Evolutionary conservation across 805 yeast genomes (phyloP).

Genomic region (Candida ascalaphidarum): DNA sequence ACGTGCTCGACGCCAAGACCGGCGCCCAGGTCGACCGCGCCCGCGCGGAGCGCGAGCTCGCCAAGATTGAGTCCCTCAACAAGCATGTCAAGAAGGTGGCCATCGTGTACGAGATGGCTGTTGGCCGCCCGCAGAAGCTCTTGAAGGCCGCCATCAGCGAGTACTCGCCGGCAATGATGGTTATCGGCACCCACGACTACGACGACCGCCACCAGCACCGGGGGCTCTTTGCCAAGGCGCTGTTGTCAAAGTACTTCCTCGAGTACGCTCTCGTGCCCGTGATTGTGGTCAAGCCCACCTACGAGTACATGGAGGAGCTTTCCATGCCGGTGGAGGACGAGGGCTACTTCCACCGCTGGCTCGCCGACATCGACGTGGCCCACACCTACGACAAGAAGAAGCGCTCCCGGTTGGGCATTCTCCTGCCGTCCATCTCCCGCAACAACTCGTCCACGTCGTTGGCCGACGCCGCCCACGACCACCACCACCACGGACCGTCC

Average conservation of each 20-base stretch:
- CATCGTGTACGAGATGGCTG: constrained; percentile 30
- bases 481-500: too few species aligned
- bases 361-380: constrained; percentile 16
- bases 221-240: constrained; percentile 22
- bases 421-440: constrained; percentile 12
- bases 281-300: constrained; percentile 32
- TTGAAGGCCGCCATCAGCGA: constrained; percentile 32
- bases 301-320: constrained; percentile 21
- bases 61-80: constrained; percentile 25
- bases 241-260: constrained; percentile 30
- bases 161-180: constrained; percentile 37
- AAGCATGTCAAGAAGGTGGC: constrained; percentile 26
- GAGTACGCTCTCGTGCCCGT: constrained; percentile 38
- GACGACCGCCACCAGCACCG: constrained; percentile 7
- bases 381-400: constrained; percentile 10
- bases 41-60: constrained; percentile 18
- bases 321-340: constrained; percentile 22
- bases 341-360: constrained; percentile 27
- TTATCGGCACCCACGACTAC: constrained; percentile 28
- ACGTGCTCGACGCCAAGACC: constrained; percentile 30
- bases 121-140: constrained; percentile 33
- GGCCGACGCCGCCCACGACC: too few species aligned
- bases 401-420: constrained; percentile 4
- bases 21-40: constrained; percentile 17
- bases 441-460: constrained; percentile 9